A percentile compares a stretch with the other conserved stretches of the same genome.
These are phyloP conservation scores for Agrocybe praecox DNA, from an alignment of 768 basidiomycete species.

Conservation along the genomic window DNA sequence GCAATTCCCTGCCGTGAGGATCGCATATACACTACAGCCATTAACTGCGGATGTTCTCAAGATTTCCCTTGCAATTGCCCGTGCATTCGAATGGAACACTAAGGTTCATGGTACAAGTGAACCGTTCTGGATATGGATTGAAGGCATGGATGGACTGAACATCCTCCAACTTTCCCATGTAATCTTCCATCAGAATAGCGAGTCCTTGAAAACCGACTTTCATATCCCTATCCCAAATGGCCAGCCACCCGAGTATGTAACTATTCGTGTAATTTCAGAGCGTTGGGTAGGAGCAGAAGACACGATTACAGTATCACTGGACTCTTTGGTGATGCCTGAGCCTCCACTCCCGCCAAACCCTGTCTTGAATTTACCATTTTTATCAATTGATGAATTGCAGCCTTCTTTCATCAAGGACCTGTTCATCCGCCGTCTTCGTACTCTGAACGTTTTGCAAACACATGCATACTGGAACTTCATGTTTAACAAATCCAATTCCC, in stretches of 20 bases:
- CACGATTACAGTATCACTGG: constrained; percentile 62
- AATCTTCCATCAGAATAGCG: constrained; percentile 67
- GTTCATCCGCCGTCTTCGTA: constrained; percentile 47
- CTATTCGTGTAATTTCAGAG: constrained; percentile 83
- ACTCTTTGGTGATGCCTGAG: constrained; percentile 75
- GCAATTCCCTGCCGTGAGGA: constrained; percentile 76
- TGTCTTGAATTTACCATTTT: constrained; percentile 74
- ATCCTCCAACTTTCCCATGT: constrained; percentile 84
- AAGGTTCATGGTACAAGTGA: constrained; percentile 77
- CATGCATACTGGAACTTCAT: constrained; percentile 85
- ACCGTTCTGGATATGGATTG: constrained; percentile 96
- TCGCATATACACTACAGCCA: constrained; percentile 76
- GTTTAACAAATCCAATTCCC: constrained; percentile 64
- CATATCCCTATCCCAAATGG: constrained; percentile 71
- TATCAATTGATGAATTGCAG: constrained; percentile 40
- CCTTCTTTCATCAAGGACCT: constrained; percentile 47
- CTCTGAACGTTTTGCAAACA: constrained; percentile 86
- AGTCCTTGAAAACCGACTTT: constrained; percentile 69
- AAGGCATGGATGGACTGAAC: constrained; percentile 77
- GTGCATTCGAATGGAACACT: constrained; percentile 78
- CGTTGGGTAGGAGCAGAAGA: constrained; percentile 93
- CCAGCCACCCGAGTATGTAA: constrained; percentile 63
- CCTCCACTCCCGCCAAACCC: constrained; percentile 58
- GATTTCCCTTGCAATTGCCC: constrained; percentile 63
- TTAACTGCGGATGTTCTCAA: constrained; percentile 84